phyloP scores from a whole-genome alignment of 768 basidiomycete species.

The Exsudoporus frostii region DNA sequence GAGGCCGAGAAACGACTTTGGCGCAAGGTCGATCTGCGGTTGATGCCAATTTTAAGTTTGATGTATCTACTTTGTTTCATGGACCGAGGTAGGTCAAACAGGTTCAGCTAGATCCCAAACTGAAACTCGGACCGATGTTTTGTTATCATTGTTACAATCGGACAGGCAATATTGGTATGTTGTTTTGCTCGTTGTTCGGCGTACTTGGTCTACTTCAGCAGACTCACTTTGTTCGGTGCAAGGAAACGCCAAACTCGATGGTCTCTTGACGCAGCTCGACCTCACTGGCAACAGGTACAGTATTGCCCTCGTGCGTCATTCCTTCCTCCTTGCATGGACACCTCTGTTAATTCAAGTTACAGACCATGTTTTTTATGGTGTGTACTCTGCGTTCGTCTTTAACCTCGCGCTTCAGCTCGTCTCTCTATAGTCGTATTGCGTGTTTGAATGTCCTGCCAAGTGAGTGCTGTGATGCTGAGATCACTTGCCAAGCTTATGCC shows the following conservation, averaged over 20 bases:
- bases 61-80: slow-evolving; percentile 65
- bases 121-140: neutral
- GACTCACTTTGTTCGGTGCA: neutral
- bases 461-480: slow-evolving; percentile 16
- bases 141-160: neutral
- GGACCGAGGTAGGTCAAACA: slow-evolving; percentile 48
- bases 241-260: slow-evolving; percentile 67
- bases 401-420: neutral
- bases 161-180: slow-evolving; percentile 59
- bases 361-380: slow-evolving; percentile 75
- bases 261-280: slow-evolving; percentile 52
- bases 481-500: neutral
- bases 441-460: slow-evolving; percentile 71
- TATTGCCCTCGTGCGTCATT: slow-evolving; percentile 50
- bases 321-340: neutral
- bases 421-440: slow-evolving; percentile 24
- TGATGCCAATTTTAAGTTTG: slow-evolving; percentile 56
- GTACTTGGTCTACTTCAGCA: neutral
- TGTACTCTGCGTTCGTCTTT: slow-evolving; percentile 16
- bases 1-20: slow-evolving; percentile 54
- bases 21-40: slow-evolving; percentile 54
- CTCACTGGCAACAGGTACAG: slow-evolving; percentile 62
- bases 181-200: neutral
- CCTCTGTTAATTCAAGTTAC: neutral
- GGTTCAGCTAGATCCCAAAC: neutral